phyloP scores from a whole-genome alignment of 2,329 filamentous ascomycete species.

The Rutstroemia sp. region DNA sequence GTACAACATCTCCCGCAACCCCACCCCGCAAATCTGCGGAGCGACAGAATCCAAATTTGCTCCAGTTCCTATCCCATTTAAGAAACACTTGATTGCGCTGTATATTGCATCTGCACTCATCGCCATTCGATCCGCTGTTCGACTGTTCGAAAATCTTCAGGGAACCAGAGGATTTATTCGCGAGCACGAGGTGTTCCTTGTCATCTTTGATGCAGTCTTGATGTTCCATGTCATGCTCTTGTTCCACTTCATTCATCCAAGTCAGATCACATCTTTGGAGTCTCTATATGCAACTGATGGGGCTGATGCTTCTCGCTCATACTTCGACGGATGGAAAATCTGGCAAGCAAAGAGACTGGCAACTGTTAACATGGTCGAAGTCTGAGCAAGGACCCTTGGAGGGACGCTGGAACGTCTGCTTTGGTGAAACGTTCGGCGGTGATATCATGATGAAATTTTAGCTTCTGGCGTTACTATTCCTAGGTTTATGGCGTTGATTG shows the following conservation, averaged over 20 bases:
- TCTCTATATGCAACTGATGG: neutral
- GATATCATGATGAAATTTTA: too few relatives aligned
- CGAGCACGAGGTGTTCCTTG: neutral
- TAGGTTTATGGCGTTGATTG: too few relatives aligned
- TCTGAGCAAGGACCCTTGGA: too few relatives aligned
- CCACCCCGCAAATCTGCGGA: neutral
- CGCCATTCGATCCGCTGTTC: neutral
- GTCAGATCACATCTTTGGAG: neutral
- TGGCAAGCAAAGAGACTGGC: neutral
- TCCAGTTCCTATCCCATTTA: neutral
- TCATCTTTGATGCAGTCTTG: neutral
- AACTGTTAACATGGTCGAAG: too few relatives aligned
- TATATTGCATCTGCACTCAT: constrained; percentile 1
- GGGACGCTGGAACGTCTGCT: too few relatives aligned
- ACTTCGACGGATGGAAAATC: neutral
- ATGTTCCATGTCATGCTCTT: constrained; percentile 4
- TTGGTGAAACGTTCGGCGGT: too few relatives aligned
- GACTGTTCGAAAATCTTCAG: neutral
- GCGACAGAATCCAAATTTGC: neutral
- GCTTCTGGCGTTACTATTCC: too few relatives aligned
- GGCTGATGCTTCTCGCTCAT: neutral
- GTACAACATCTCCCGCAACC: neutral
- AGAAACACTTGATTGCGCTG: neutral
- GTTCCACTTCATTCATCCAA: neutral
- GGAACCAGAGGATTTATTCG: neutral